Evolutionary conservation across 2,329 filamentous ascomycete species (phyloP), one percentile per base, ranked within the genome.

Genomic region (Claviceps arundinis): DNA sequence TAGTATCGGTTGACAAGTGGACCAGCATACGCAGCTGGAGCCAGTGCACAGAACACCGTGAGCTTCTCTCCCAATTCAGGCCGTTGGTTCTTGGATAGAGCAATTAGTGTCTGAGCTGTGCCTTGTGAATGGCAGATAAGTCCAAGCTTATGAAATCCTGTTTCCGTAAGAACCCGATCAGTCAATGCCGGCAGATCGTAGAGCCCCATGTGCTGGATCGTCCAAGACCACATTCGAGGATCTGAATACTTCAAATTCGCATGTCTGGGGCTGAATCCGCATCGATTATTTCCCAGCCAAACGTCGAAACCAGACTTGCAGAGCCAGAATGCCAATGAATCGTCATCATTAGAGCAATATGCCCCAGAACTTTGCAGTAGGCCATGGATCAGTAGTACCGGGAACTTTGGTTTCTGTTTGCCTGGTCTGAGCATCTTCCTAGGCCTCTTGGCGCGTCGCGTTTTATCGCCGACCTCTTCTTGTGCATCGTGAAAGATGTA

Each of bases 191-290:
- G 78, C 2, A 97, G 75, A 63, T 97, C 91, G 63, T 94, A 81
- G 1, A 90, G 84, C 3, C 89, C 91, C 86, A 96, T 94, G 62
- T 95, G 88, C 0, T 87, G 81, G 52, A 96, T 94, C 58, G 95
- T 95, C 91, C 91, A 97, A 42, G 84, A 82, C 91, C 91, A 96
- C 87, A 96, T 94, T 34, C 89, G 80, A 1, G 91, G 90, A 62
- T 97, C 91, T 3, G 72, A 71, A 57, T 85, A 82, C 2, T 79
- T 69, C 41, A 96, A 76, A 22, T 83, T 68, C 2, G 75, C 78
- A 63, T 97, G 91, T 57, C 82, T 78, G 0, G 91, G 90, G 0
- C 78, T 72, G 67, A 93, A 89, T 1, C 90, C 90, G 62, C 89
- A 95, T 19, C 91, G 79, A 63, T 95, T 96, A 69, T 95, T 95